Percentiles rank a stretch among this genome's conserved stretches.
Conservation (phyloP, 2,329 filamentous ascomycete species). For the Clarireedia paspali region DNA sequence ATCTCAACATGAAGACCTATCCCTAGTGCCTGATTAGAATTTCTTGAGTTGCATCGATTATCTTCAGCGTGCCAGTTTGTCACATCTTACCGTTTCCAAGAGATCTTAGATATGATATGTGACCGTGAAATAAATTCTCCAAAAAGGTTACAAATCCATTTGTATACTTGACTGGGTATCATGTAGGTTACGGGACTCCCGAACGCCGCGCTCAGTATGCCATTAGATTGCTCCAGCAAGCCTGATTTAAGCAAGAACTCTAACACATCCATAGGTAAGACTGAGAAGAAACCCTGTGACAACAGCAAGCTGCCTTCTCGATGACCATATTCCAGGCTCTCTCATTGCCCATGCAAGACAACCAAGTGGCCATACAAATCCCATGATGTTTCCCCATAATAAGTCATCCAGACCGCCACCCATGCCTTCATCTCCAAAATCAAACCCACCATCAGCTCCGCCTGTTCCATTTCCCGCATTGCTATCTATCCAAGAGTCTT, state of each 20-base stretch:
- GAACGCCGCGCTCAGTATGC: neutral
- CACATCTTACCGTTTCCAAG: too few species aligned
- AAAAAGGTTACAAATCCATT: neutral
- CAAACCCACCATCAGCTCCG: slow-evolving; percentile 32
- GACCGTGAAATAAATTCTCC: neutral
- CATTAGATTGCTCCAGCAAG: neutral
- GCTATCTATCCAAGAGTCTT: slow-evolving; percentile 86
- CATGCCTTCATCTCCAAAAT: slow-evolving; percentile 31
- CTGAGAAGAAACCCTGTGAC: slow-evolving; percentile 78
- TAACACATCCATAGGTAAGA: slow-evolving; percentile 63
- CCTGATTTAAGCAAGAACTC: slow-evolving; percentile 23
- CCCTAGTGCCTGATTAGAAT: neutral
- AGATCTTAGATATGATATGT: too few species aligned
- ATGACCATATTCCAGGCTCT: slow-evolving; percentile 81
- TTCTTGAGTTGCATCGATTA: neutral
- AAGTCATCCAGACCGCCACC: slow-evolving; percentile 65
- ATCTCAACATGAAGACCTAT: too few species aligned
- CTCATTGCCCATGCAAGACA: slow-evolving; percentile 78
- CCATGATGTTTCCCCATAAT: slow-evolving; percentile 79
- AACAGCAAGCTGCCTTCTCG: slow-evolving; percentile 78
- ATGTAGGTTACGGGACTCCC: neutral
- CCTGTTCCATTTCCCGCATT: slow-evolving; percentile 37
- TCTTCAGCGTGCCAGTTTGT: neutral
- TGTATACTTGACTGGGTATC: slow-evolving; percentile 1
- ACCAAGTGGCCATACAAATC: slow-evolving; percentile 91